Evolutionary conservation across 2,329 filamentous ascomycete genomes (phyloP), one percentile per base, ranked within the genome.

Genomic region (Aspergillus quadrilineatus): DNA sequence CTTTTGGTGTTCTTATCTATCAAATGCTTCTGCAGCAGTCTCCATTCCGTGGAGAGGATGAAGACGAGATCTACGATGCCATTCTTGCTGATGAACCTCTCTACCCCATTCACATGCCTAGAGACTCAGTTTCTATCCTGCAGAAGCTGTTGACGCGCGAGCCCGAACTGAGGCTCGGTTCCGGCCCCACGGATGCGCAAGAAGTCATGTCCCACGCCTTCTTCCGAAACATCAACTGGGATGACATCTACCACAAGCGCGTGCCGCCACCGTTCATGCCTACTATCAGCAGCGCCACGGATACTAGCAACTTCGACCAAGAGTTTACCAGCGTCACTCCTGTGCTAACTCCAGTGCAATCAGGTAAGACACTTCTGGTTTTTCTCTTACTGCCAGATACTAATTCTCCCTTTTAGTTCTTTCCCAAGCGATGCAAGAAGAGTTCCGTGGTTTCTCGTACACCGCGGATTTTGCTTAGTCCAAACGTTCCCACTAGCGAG

Each of bases 11-110:
- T 32, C 79, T 99, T 67, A 99, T 99, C 68, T 99, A 99, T 79
- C 94, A 99, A 75, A 99, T 99, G 95, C 88, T 99, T 56, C 85
- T 99, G 48, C 95, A 99, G 72, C 95, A 99, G 74, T 97, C 93
- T 30, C 94, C 94, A 0, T 99, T 99, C 89, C 89, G 94, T 67
- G 94, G 94, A 69, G 95, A 99, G 74, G 94, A 99, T 67, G 95
- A 99, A 71, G 94, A 99, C 72, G 94, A 99, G 77, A 99, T 99
- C 62, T 99, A 99, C 79, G 94, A 99, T 68, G 93, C 94, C 36
- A 97, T 99, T 78, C 85, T 99, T 43, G 92, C 93, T 6, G 94
- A 99, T 71, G 94, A 99, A 77, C 94, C 94, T 36, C 82, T 99
- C 10, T 99, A 99, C 72, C 94, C 94, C 9, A 97, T 99, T 63